Evolutionary conservation across 1,284 basidiomycete genomes (phyloP), one percentile per base, ranked within the genome.

Genomic region (Puccinia coronata): DNA sequence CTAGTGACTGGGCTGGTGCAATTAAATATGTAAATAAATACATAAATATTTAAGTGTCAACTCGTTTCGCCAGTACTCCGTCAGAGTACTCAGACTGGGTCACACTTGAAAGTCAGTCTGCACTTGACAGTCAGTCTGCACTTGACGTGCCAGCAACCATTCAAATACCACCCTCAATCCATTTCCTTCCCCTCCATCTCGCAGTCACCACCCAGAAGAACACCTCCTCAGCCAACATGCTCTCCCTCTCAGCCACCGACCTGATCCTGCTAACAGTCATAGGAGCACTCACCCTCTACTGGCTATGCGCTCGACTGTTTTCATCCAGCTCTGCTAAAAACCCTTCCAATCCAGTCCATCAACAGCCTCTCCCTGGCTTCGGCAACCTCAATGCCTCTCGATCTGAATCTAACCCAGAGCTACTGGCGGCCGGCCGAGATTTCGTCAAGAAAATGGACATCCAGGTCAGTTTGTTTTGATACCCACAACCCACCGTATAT

Each of bases 381-480:
- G 57, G 25, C 51, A 73, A 41, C 39, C 70, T 8, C 12, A 73
- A 73, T 55, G 70, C 41, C n/a, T 3, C 14, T 36, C 34, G 51
- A 51, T 36, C 70, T 2, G 51, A 55, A 2, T 51, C 70, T 11
- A 73, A 73, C 51, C 28, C 49, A 34, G 39, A 61, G 23, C 18
- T 77, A 49, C 59, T 61, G 6, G 74, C 57, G 28, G 74, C 57
- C 31, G 57, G 57, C 34, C 28, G 74, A 43, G 74, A 77, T 63
- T 77, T 77, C 31, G 74, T 67, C 20, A 47, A 77, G 43, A 77
- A 67, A 36, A 77, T 77, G 74, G 47, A 77, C 8, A 11, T 77
- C 18, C 74, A 77, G 59, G 74, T 77, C 25, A 16, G 25, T 14
- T 41, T 49, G 18, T 16, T 41, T n/a, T n/a, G n/a, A n/a, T n/a